Conservation (phyloP, 768 basidiomycete species). For the Astraeus odoratus region DNA sequence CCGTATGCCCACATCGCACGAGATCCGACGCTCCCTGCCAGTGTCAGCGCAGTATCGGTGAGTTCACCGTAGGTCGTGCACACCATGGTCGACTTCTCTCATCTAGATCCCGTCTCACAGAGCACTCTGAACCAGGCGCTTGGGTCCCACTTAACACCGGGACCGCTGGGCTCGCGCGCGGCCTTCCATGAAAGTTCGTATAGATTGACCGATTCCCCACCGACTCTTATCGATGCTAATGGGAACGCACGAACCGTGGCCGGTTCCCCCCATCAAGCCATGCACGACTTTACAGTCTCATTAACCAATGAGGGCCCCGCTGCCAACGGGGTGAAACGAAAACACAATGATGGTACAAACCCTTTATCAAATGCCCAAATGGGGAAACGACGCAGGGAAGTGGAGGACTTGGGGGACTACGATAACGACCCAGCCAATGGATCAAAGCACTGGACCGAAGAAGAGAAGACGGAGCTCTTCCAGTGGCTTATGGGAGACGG, state of each 20-base stretch:
- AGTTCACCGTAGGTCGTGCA: conserved; percentile 25
- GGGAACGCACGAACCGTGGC: conserved; percentile 19
- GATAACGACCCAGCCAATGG: conserved; percentile 42
- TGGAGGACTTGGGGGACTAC: conserved; percentile 23
- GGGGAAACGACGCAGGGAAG: conserved; percentile 26
- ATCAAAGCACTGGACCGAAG: conserved; percentile 81
- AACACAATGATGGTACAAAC: conserved; percentile 35
- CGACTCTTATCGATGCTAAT: conserved; percentile 24
- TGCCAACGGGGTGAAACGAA: conserved; percentile 32
- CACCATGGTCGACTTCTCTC: conserved; percentile 23
- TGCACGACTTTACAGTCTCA: conserved; percentile 28
- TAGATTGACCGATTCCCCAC: conserved; percentile 26
- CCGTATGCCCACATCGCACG: conserved; percentile 55
- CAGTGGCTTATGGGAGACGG: conserved; percentile 68
- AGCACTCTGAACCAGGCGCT: conserved; percentile 59
- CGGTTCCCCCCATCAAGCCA: conserved; percentile 25
- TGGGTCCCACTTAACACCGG: conserved; percentile 42
- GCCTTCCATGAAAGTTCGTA: conserved; percentile 25
- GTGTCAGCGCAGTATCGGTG: conserved; percentile 54
- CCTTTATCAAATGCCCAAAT: conserved; percentile 16
- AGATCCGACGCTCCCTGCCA: conserved; percentile 38
- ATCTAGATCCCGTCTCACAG: conserved; percentile 29
- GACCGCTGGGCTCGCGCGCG: conserved; percentile 27
- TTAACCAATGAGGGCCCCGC: conserved; percentile 18
- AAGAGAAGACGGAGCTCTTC: conserved; percentile 73